Base-by-base conservation (phyloP, 2,329 filamentous ascomycete species). In the Zymoseptoria pseudotritici region DNA sequence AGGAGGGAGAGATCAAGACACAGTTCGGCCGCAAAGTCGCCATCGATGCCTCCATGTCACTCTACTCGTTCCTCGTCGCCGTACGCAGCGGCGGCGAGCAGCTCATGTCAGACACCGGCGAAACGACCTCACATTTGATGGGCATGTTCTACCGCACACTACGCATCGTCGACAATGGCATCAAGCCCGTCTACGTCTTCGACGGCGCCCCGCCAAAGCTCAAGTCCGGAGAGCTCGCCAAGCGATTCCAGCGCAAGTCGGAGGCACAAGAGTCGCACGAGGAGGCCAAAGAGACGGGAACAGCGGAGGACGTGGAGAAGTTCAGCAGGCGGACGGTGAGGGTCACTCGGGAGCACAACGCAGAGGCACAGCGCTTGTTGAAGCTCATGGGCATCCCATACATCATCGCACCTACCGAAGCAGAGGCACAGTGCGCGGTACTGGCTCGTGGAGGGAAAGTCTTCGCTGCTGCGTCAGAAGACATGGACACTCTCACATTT, bases 71-170 rank as follows among this genome's bases (percentile, higher is more conserved):
- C 80, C 85, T 99, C 62, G 94, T 99, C 73, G 94, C 94, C 55
- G 94, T 99, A 58, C 91, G 94, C 68, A 97, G 92, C 70, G 91
- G 96, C 69, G 94, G 94, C 68, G 91, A 99, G 75, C 91, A 97
- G 77, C 87, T 99, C 69, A 97, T 87, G 83, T 95, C 88, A 76
- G 94, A 99, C 71, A 88, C 87, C 56, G 94, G 94, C 71, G 91
- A 97, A 76, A 99, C 94, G 1, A 99, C 94, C 0, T 99, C 94
- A 19, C 94, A 99, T 75, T 80, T 99, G 17, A 97, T 99, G 92
- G 94, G 94, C 72, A 93, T 99, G 86, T 99, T 99, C 80, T 99
- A 99, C 81, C 92, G 94, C 69, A 99, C 94, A 2, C 83, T 99
- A 6, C 91, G 94, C 69, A 97, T 99, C 79, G 90, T 97, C 71